Evolutionary conservation across 2,329 filamentous ascomycete species (phyloP).

Genomic region (Hymenoscyphus scutula): DNA sequence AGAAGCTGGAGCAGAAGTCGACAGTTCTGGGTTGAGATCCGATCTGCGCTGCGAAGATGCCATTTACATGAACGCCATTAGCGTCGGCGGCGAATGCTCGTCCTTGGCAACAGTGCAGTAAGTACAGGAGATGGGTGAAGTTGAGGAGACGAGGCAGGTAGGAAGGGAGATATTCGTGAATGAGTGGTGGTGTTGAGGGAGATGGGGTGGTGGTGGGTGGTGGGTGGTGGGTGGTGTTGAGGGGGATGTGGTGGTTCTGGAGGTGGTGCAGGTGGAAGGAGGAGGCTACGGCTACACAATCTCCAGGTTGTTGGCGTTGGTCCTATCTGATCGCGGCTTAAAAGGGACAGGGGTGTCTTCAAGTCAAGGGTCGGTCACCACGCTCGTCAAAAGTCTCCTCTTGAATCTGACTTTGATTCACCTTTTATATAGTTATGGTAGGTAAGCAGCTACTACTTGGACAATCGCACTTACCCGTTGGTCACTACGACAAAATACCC

Average conservation of each 20-base stretch:
- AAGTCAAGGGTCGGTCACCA: too few species aligned
- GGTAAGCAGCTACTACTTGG: too few species aligned
- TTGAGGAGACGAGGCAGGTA: not conserved
- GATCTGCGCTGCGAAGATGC: conserved; percentile 21
- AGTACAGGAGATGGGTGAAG: not conserved
- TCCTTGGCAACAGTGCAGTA: not conserved
- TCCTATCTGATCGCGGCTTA: not conserved
- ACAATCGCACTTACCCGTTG: too few species aligned
- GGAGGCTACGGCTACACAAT: not conserved
- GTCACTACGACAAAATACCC: too few species aligned
- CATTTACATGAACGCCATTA: conserved; percentile 20
- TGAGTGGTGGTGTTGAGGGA: not conserved
- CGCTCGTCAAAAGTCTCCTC: too few species aligned
- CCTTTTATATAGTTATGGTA: too few species aligned
- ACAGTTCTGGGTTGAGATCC: conserved; percentile 21
- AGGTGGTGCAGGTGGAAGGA: not conserved
- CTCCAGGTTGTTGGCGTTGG: not conserved
- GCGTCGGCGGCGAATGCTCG: conserved; percentile 12
- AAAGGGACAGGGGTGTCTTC: not conserved
- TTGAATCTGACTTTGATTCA: too few species aligned
- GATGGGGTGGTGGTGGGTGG: not conserved
- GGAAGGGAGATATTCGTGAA: not conserved
- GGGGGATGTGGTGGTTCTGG: not conserved
- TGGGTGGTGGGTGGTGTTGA: conserved; percentile 5
- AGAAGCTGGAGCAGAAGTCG: conserved; percentile 18